Evolutionary conservation across 2,329 filamentous ascomycete species (phyloP).

Genomic region (Metarhizium album): DNA sequence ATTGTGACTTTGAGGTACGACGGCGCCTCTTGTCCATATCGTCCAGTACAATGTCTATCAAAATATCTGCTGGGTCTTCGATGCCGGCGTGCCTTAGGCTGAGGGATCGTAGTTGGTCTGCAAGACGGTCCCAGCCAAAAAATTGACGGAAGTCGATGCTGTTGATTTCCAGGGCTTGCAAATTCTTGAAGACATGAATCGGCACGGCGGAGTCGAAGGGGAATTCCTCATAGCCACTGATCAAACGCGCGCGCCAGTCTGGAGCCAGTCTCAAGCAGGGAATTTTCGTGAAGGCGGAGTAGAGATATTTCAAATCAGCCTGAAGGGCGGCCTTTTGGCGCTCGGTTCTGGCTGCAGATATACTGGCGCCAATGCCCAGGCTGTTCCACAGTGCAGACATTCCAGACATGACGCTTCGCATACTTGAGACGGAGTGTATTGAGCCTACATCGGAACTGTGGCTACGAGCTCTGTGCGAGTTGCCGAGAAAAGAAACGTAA

Average conservation of each 20-base stretch:
- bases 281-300: constrained; percentile 97
- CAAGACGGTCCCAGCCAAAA: constrained; percentile 89
- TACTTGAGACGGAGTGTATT: constrained; percentile 90
- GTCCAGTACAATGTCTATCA: constrained; percentile 89
- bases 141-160: constrained; percentile 96
- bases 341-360: constrained; percentile 72
- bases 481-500: constrained; percentile 90
- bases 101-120: constrained; percentile 83
- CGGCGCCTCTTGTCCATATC: constrained; percentile 89
- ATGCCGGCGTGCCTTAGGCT: constrained; percentile 80
- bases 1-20: constrained; percentile 75
- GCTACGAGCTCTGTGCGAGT: constrained; percentile 64
- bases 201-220: constrained; percentile 96
- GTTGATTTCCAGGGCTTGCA: constrained; percentile 86
- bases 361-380: constrained; percentile 71
- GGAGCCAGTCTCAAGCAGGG: constrained; percentile 81
- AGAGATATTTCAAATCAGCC: constrained; percentile 87
- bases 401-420: constrained; percentile 93
- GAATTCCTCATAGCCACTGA: constrained; percentile 92
- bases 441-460: constrained; percentile 77
- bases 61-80: constrained; percentile 80
- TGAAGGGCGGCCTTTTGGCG: constrained; percentile 79
- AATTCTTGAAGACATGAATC: constrained; percentile 93
- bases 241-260: constrained; percentile 85
- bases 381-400: constrained; percentile 91